Evolutionary conservation across 495 filamentous ascomycete genomes (phyloP), one percentile per base, ranked within the genome.

Genomic region (Cladorrhinum samala): DNA sequence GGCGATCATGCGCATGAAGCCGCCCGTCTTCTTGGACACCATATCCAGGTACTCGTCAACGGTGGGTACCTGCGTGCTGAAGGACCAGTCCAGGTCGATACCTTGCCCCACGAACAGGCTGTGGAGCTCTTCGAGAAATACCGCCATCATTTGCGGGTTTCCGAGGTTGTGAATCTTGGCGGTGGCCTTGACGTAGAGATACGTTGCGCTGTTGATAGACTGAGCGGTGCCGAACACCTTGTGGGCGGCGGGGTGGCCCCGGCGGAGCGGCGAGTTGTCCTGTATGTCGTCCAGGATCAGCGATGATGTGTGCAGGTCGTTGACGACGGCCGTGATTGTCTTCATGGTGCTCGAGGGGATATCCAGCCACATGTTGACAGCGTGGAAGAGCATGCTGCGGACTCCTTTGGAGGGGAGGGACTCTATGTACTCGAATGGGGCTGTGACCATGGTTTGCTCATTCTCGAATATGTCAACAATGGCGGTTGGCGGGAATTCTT

Each of bases 11-110:
- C 39, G 11, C 39, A 41, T n/a, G 39, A 41, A 41, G 8, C 39
- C 39, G 11, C 39, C 39, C 5, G 39, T 41, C n/a, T 41, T 41
- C 39, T 41, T 41, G 11, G 39, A 17, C 9, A 95, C 88, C 91
- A 95, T 95, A 59, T 92, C 88, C 2, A 95, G 73, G 66, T 95
- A 95, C 56, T 95, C 91, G 46, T 88, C 86, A 62, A 91, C 88
- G 16, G 76, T 86, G 13, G 90, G 90, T 62, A 87, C 91, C 20
- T 80, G 87, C 54, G 92, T 68, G 7, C 85, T 87, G 62, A 90
- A 85, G 9, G 89, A 80, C 91, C 91, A 95, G 69, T 86, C 89
- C 37, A 95, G 74, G 58, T 95, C 90, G 82, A 92, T 88, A 33
- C 90, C 88, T 60, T 95, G 90, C 2, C 91, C 90, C 11, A 88